Evolutionary conservation across 2,329 filamentous ascomycete genomes (phyloP), one percentile per base, ranked within the genome.

Genomic region (Ploettnerulaceae sp.): DNA sequence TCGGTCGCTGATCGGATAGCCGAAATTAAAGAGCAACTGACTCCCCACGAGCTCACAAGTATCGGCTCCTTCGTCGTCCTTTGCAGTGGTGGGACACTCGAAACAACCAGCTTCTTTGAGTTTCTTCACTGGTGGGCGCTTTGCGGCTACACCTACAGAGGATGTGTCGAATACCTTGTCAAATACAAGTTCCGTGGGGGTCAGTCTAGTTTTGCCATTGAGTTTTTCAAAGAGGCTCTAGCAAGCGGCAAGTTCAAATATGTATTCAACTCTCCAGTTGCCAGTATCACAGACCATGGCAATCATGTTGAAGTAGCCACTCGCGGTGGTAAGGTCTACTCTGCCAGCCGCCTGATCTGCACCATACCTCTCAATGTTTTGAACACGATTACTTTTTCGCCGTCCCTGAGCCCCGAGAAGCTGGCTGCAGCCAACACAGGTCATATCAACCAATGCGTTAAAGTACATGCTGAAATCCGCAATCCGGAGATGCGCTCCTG

Each of bases 71-170:
- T 71, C 8, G 57, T 73, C 0, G 58, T 71, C 0, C 64, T 73
- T 1, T 68, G 65, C 49, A 70, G 69, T 39, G 69, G 71, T 4
- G 67, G 60, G 0, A 71, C 67, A 0, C 64, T 71, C 0, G 64
- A 68, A 7, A 70, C 67, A 0, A 69, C 66, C 0, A 69, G 67
- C 17, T 71, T 75, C 47, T 68, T 69, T 37, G 71, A 75, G 43
- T 67, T 74, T 24, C 56, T 75, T 14, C 71, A 71, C 47, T 73
- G 70, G 71, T 74, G 66, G 71, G 71, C 67, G 7, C 57, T 70
- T 1, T 63, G 62, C 43, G 69, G 64, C 21, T 71, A 71, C 54
- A 65, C 61, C 4, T 71, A 67, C 42, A 56, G 61, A 12, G 67
- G 65, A 1, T 69, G 65, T 29, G 61, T 69, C 20, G 63, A 69